phyloP scores from a whole-genome alignment of 2,329 filamentous ascomycete species.

The Cercospora zeae-maydis region DNA sequence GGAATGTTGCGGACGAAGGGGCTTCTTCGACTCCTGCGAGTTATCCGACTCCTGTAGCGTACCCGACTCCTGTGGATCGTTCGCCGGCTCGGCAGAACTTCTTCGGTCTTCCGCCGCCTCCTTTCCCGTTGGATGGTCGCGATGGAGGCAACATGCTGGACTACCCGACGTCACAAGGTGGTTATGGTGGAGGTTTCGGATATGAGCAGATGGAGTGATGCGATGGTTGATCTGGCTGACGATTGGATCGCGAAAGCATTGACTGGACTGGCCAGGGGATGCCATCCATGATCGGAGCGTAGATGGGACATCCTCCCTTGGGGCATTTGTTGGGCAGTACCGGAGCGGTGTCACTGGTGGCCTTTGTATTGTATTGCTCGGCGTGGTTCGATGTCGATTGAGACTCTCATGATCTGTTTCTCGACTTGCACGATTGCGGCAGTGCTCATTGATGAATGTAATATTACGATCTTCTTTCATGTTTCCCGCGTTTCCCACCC shows the following conservation, averaged over 20 bases:
- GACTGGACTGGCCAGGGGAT: not conserved
- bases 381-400: not conserved
- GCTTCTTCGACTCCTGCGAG: not conserved
- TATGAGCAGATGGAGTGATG: not conserved
- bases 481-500: slow-evolving; percentile 5
- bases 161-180: not conserved
- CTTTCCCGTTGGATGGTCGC: not conserved
- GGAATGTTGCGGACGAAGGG: not conserved
- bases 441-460: not conserved
- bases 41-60: not conserved
- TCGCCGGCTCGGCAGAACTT: not conserved
- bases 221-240: not conserved
- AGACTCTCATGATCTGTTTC: not conserved
- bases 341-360: not conserved
- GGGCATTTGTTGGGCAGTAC: not conserved
- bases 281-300: not conserved
- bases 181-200: not conserved
- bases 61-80: no score
- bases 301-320: not conserved
- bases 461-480: not conserved
- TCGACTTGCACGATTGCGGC: not conserved
- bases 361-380: not conserved
- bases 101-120: not conserved
- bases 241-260: not conserved
- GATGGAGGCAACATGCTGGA: not conserved